Evolutionary conservation across 2,329 filamentous ascomycete genomes (phyloP).

Genomic region (Grosmannia serpens): DNA sequence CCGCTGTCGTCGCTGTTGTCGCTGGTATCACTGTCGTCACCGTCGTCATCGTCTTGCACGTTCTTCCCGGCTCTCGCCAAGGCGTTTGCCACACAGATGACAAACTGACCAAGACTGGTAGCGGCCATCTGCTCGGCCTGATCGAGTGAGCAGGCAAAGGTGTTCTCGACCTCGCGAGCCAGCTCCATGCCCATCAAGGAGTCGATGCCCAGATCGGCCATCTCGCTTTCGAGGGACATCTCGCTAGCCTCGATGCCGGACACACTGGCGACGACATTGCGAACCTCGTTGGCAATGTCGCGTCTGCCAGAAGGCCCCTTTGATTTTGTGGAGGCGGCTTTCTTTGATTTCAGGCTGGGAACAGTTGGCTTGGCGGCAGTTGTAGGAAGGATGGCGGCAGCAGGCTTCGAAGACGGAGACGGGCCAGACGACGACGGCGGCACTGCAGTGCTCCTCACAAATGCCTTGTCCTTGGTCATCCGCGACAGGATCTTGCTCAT

Average conservation of each 20-base stretch:
- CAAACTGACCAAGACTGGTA: background rate
- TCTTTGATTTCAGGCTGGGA: no score
- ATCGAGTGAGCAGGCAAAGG: conserved; percentile 20
- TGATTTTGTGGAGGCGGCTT: background rate
- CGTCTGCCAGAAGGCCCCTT: background rate
- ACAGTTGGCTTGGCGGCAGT: no score
- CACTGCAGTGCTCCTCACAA: no score
- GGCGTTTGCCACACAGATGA: background rate
- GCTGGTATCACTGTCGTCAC: background rate
- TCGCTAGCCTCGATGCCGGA: conserved; percentile 25
- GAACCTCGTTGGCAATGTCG: conserved; percentile 2
- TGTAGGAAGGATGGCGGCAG: no score
- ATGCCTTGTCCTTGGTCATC: conserved; percentile 5
- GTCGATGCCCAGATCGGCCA: conserved; percentile 36
- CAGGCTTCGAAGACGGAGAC: no score
- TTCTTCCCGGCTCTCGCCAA: background rate
- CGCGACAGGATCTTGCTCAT: conserved; percentile 20
- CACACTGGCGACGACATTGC: conserved; percentile 15
- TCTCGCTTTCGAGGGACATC: conserved; percentile 21
- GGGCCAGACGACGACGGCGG: no score
- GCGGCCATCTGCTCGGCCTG: conserved; percentile 1
- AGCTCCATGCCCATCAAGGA: conserved; percentile 39
- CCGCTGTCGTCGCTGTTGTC: background rate
- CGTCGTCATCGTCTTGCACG: no score
- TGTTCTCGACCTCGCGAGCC: conserved; percentile 26